These are phyloP conservation scores for Diaporthe longicolla DNA, from an alignment of 2,329 filamentous ascomycete genomes.

Conservation along the genomic window DNA sequence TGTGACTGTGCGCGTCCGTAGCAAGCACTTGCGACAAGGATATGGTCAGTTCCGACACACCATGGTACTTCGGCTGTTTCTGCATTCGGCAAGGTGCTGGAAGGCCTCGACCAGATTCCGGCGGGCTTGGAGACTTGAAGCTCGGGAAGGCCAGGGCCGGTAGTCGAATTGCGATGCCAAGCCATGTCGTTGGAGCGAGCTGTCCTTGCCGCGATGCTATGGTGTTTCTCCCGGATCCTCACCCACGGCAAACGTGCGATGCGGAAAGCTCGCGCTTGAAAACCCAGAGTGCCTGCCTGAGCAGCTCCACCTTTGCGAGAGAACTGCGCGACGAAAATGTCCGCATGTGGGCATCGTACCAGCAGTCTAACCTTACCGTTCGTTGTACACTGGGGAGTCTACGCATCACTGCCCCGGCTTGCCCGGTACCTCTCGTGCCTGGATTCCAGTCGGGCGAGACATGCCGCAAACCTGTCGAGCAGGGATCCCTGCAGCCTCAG, in stretches of 20 bases:
- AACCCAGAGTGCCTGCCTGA: not conserved
- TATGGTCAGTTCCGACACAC: conserved; percentile 23
- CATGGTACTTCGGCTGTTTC: conserved; percentile 28
- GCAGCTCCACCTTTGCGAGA: not conserved
- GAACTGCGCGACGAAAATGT: not conserved
- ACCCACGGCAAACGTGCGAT: not conserved
- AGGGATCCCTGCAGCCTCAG: conserved; percentile 21
- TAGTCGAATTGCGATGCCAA: conserved; percentile 34
- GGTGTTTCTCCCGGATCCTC: conserved; percentile 17
- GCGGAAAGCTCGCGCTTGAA: not conserved
- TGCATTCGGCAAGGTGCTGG: conserved; percentile 35
- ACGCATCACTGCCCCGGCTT: conserved; percentile 17
- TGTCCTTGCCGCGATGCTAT: conserved; percentile 5
- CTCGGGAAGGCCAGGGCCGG: conserved; percentile 33
- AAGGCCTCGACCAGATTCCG: conserved; percentile 30
- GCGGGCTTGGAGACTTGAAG: conserved; percentile 22
- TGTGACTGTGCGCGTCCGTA: conserved; percentile 30
- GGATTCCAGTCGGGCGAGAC: conserved; percentile 30
- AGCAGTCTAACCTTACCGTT: not conserved
- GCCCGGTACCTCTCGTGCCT: conserved; percentile 3
- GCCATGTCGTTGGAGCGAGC: conserved; percentile 18
- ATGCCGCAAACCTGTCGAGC: conserved; percentile 7
- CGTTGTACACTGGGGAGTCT: conserved; percentile 12
- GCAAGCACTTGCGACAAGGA: conserved; percentile 34
- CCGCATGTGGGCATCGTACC: not conserved